phyloP scores from a whole-genome alignment of 169 alveolate genomes.

The Eimeria mitis region DNA sequence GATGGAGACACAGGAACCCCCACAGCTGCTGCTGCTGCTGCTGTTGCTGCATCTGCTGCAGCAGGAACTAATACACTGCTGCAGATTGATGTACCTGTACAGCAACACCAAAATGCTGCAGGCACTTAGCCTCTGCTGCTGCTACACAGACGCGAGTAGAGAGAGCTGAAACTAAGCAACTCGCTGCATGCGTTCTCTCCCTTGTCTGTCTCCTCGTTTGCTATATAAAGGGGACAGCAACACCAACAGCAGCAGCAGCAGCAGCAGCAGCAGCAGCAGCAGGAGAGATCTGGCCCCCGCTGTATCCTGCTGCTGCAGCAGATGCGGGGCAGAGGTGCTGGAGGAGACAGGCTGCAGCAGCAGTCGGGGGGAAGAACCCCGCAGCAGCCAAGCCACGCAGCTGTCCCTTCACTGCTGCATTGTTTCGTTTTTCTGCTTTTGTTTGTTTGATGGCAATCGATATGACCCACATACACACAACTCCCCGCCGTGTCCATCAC shows the following conservation, averaged over 20 bases:
- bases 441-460: background rate
- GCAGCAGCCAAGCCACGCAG: background rate
- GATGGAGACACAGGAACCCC: slow-evolving; percentile 37
- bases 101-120: background rate
- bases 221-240: background rate
- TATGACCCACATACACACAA: background rate
- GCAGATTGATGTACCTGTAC: slow-evolving; percentile 50
- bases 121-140: slow-evolving; percentile 9
- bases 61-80: slow-evolving; percentile 2
- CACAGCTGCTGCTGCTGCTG: slow-evolving; percentile 31
- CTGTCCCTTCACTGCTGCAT: background rate
- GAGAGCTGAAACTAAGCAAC: background rate
- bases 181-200: background rate
- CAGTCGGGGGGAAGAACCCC: background rate
- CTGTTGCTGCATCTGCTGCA: background rate
- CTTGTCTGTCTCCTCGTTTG: background rate
- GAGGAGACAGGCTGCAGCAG: background rate
- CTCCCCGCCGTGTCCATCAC: too few relatives aligned
- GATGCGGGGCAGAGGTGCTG: background rate
- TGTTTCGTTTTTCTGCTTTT: too few relatives aligned
- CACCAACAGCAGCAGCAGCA: background rate
- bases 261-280: too few relatives aligned
- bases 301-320: background rate
- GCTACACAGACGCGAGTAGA: background rate
- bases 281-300: background rate